Base-by-base conservation (phyloP, 495 filamentous ascomycete genomes). In the Lophiostoma macrostomum region DNA sequence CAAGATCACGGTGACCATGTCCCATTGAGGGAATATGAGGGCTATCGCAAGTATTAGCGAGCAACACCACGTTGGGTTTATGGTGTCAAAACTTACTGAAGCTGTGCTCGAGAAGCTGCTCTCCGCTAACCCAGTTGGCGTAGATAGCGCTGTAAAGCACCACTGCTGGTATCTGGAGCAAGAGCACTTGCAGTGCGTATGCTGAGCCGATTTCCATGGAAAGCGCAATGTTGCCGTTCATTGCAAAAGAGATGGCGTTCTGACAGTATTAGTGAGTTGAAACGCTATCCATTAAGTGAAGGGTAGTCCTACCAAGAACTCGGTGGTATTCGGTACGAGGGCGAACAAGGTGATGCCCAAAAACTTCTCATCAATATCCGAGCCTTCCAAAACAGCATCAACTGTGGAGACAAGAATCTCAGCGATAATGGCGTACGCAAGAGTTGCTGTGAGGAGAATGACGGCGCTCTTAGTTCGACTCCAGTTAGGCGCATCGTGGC, bases 151-250 rank as follows among this genome's bases (percentile, higher is more conserved):
- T 90, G 76, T 91, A 99, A 43, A 96, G 72, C 19, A 99, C 94
- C 13, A 99, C 75, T 22, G 88, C 88, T 0, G 93, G 93, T 19
- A 97, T 90, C 66, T 99, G 93, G 23, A 99, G 76, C n/a, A 99
- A 80, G 69, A 90, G 96, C 50, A 99, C 93, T 69, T 99, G 93
- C 31, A 99, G 76, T 5, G 94, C 94, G 60, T 99, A 99, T 27
- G 91, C 91, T 0, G 90, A 95, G 58, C 93, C 93, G 57, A 99
- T 97, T 67, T 99, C 93, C 94, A 99, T 97, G 34, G 89, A 95
- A 22, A 99, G 76, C 0, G 93, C 93, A 65, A 99, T 97, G 70
- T 99, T 99, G n/a, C 93, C 93, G 63, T 99, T 97, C 94, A 99
- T 99, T 35, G 93, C 93, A 69, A 99, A 99, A 2, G 90, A 96